A percentile compares a stretch with the other conserved stretches of the same genome.
These are phyloP conservation scores for Groenewaldozyma tartarivorans DNA, from an alignment of 805 yeast species.

Conservation along the genomic window DNA sequence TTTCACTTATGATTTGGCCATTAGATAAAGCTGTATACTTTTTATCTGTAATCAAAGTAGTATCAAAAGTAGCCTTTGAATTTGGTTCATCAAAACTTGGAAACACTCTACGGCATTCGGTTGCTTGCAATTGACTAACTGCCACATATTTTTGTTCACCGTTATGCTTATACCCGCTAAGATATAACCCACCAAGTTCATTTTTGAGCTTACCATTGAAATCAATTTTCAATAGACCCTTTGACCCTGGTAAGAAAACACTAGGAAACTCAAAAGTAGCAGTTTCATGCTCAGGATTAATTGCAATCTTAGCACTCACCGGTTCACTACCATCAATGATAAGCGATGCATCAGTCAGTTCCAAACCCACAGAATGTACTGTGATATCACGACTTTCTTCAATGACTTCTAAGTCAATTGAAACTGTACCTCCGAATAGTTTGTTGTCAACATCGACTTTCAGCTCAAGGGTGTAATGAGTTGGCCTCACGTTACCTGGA, in stretches of 20 bases:
- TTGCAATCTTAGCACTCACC: slow-evolving; percentile 23
- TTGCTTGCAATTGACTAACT: slow-evolving; percentile 80
- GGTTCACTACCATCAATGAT: slow-evolving; percentile 17
- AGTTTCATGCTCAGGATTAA: slow-evolving; percentile 46
- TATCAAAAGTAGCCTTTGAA: slow-evolving; percentile 61
- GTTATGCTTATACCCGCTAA: slow-evolving; percentile 50
- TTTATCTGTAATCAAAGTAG: slow-evolving; percentile 41
- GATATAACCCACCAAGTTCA: slow-evolving; percentile 77
- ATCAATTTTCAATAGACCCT: slow-evolving; percentile 28
- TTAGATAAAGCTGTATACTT: slow-evolving; percentile 27
- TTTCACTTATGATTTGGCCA: slow-evolving; percentile 55
- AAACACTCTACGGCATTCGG: slow-evolving; percentile 80
- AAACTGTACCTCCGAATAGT: slow-evolving; percentile 26
- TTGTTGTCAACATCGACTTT: slow-evolving; percentile 23
- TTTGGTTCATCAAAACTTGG: slow-evolving; percentile 84
- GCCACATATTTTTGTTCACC: slow-evolving; percentile 63
- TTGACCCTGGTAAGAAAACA: slow-evolving; percentile 26
- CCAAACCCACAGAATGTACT: slow-evolving; percentile 41
- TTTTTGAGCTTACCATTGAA: slow-evolving; percentile 61
- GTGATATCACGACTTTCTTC: slow-evolving; percentile 44
- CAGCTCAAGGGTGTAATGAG: slow-evolving; percentile 58
- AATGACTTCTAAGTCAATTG: slow-evolving; percentile 36
- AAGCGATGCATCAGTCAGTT: slow-evolving; percentile 33
- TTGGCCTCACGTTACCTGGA: slow-evolving; percentile 61
- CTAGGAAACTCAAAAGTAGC: slow-evolving; percentile 44